Conservation (phyloP, 345 rosid species). For the Anacardium occidentale region DNA sequence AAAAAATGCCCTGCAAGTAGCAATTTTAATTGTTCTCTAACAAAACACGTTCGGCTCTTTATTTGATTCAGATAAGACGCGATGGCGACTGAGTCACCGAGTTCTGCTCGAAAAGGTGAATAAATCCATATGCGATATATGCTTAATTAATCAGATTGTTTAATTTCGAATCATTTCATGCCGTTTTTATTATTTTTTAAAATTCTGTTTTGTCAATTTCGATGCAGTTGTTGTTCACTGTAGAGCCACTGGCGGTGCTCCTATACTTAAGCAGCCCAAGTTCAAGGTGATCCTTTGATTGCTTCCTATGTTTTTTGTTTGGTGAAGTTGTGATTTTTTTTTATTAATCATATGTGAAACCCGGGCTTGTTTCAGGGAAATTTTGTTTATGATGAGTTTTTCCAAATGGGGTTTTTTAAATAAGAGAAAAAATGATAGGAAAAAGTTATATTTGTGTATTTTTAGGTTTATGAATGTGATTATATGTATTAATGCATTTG, state of each 20-base stretch:
- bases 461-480: background rate
- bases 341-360: background rate
- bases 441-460: background rate
- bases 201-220: constrained; percentile 11
- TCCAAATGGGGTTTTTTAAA: background rate
- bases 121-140: background rate
- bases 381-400: constrained; percentile 11
- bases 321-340: background rate
- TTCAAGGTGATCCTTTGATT: constrained; percentile 57
- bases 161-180: background rate
- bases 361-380: background rate
- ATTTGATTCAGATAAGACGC: constrained; percentile 1
- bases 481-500: background rate
- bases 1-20: background rate
- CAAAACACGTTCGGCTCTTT: background rate
- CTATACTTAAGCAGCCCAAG: constrained; percentile 73
- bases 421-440: background rate
- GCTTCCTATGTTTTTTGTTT: background rate
- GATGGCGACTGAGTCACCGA: constrained; percentile 49
- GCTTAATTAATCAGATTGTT: background rate
- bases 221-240: constrained; percentile 59
- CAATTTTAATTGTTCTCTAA: background rate
- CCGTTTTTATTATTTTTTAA: constrained; percentile 5
- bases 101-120: constrained; percentile 45
- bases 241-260: constrained; percentile 65